Evolutionary conservation across 2,329 filamentous ascomycete genomes (phyloP), one percentile per base, ranked within the genome.

Genomic region (Dothistroma septosporum): DNA sequence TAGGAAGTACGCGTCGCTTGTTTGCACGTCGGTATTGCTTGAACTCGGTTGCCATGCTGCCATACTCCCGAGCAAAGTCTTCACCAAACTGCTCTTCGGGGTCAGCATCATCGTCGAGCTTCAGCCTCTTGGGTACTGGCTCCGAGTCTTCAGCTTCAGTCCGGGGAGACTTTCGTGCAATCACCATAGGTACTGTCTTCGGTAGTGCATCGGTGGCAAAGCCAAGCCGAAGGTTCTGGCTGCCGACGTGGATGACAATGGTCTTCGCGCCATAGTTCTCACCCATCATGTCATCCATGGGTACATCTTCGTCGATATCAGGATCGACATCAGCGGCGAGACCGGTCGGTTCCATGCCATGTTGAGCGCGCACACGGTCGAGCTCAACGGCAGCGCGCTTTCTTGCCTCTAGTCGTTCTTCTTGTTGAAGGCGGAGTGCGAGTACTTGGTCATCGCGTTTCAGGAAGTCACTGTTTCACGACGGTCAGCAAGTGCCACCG

Each of bases 361-460:
- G 85, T 72, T 91, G 87, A 48, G 92, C 92, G 59, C 95, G 83
- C 47, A 89, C 89, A 68, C 92, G 86, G 73, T 97, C 93, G 68
- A 89, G 87, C 70, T 97, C 93, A 73, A 94, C 91, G 24, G 92
- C 92, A 60, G 83, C 88, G 75, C 92, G 91, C 37, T 94, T 87
- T 75, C 96, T 88, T 63, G 87, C 85, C 64, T 94, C 92, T 66
- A 91, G 84, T 55, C 86, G 88, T 68, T 93, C 91, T 75, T 99
- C 94, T 76, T 87, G 89, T 70, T 96, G 91, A 16, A 96, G 84
- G 70, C 94, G 87, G 59, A 93, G 85, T 12, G 93, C 91, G 35
- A 99, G 86, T 61, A 96, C 87, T 78, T 99, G 94, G 71, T 97
- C 94, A 79, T 99, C 94, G 72, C 93, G 89, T 80, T 99, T 99